Conservation (phyloP, 371 early-diverging fungal genomes). For the Cokeromyces recurvatus region DNA sequence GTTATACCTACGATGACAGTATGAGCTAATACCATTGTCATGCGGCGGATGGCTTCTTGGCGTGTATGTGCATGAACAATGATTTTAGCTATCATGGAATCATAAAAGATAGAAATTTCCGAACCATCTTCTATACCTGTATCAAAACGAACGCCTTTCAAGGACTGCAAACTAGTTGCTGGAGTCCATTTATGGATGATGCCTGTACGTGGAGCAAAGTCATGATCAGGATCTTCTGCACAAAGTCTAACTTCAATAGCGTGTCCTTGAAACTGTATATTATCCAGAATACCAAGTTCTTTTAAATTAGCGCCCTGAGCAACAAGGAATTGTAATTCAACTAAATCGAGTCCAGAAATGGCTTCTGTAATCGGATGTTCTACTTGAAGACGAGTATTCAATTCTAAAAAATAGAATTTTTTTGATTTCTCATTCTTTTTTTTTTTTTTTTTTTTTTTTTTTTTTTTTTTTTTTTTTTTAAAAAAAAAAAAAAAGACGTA, state of each 20-base stretch:
- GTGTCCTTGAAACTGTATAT: slow-evolving; percentile 59
- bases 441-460: neutral
- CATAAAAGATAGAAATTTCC: slow-evolving; percentile 77
- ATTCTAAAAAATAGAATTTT: slow-evolving; percentile 79
- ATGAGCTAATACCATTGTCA: slow-evolving; percentile 66
- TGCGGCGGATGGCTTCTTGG: slow-evolving; percentile 65
- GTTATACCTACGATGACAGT: slow-evolving; percentile 60
- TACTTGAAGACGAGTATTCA: slow-evolving; percentile 85
- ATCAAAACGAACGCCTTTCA: slow-evolving; percentile 71
- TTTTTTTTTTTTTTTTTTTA: too few relatives aligned
- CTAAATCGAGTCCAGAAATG: slow-evolving; percentile 91
- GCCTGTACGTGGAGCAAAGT: slow-evolving; percentile 77
- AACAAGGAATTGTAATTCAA: slow-evolving; percentile 77
- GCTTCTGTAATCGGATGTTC: slow-evolving; percentile 97
- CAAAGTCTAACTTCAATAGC: slow-evolving; percentile 83
- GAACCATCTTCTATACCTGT: slow-evolving; percentile 80
- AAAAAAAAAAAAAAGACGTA: too few relatives aligned
- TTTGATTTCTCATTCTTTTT: slow-evolving; percentile 48
- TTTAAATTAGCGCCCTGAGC: slow-evolving; percentile 57
- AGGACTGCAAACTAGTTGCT: slow-evolving; percentile 51
- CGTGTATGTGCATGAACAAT: slow-evolving; percentile 83
- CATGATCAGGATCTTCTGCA: slow-evolving; percentile 83
- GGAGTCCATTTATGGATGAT: slow-evolving; percentile 73
- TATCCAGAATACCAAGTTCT: slow-evolving; percentile 41
- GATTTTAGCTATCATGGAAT: slow-evolving; percentile 85